These are phyloP conservation scores for Paraconiothyrium brasiliense DNA, from an alignment of 2,329 filamentous ascomycete genomes.

Conservation along the genomic window DNA sequence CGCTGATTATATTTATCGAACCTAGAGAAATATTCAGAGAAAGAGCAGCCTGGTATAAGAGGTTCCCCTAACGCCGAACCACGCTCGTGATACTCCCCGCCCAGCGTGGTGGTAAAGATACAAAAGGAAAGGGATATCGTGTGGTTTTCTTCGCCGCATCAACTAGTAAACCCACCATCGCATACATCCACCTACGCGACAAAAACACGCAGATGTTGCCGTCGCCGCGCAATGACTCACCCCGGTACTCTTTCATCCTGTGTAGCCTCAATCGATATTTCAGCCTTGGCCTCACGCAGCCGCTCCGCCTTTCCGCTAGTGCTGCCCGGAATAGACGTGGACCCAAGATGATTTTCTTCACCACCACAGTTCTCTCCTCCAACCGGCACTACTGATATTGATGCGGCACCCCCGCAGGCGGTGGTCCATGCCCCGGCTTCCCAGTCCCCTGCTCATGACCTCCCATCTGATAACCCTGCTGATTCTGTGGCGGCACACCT, in stretches of 20 bases:
- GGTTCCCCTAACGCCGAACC: not conserved
- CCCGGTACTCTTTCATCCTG: not conserved
- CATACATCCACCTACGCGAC: not conserved
- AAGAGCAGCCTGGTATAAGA: slow-evolving; percentile 1
- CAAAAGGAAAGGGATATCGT: slow-evolving; percentile 3
- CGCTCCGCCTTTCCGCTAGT: not conserved
- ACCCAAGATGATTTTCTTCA: not conserved
- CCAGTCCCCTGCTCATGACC: slow-evolving; percentile 23
- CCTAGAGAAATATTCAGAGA: not conserved
- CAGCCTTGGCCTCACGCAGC: not conserved
- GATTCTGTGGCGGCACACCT: slow-evolving; percentile 13
- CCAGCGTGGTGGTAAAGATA: not conserved
- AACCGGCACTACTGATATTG: slow-evolving; percentile 30
- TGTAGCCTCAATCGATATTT: not conserved
- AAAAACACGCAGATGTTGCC: not conserved
- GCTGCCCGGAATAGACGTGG: not conserved
- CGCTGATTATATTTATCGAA: too few species aligned
- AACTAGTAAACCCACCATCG: not conserved
- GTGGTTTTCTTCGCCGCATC: not conserved
- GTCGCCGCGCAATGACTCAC: slow-evolving; percentile 1
- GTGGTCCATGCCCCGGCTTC: slow-evolving; percentile 20
- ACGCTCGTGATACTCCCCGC: not conserved
- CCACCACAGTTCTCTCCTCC: too few species aligned
- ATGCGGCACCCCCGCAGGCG: slow-evolving; percentile 35
- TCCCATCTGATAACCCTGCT: slow-evolving; percentile 37